phyloP scores from a whole-genome alignment of 768 basidiomycete genomes.

The Suillus sp. region DNA sequence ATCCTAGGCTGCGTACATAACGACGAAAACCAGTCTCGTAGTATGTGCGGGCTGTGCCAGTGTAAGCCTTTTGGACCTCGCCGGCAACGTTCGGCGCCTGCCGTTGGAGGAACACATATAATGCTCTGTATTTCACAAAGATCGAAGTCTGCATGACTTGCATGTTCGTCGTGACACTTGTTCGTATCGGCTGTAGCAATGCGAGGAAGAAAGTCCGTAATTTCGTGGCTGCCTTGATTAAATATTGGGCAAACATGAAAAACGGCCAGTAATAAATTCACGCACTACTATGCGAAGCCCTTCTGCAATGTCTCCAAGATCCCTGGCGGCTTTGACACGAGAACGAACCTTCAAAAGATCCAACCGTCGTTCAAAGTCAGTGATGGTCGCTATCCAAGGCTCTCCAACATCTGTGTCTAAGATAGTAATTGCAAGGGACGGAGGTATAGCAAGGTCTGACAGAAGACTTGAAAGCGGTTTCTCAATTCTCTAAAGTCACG shows the following conservation, averaged over 20 bases:
- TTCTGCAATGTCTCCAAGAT: slow-evolving; percentile 81
- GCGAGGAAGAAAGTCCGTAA: slow-evolving; percentile 84
- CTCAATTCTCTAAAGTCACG: slow-evolving; percentile 74
- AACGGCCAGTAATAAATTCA: slow-evolving; percentile 13
- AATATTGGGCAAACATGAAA: slow-evolving; percentile 5
- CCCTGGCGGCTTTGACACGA: slow-evolving; percentile 84
- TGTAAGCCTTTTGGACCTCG: slow-evolving; percentile 88
- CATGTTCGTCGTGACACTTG: slow-evolving; percentile 87
- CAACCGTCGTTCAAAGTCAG: slow-evolving; percentile 79
- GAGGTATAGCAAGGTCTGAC: slow-evolving; percentile 80
- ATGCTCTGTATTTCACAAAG: slow-evolving; percentile 76
- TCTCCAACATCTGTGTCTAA: slow-evolving; percentile 86
- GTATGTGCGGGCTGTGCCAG: slow-evolving; percentile 81
- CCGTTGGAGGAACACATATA: slow-evolving; percentile 85
- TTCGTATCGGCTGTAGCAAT: slow-evolving; percentile 79
- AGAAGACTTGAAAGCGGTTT: slow-evolving; percentile 82
- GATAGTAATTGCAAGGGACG: slow-evolving; percentile 70
- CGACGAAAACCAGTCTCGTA: slow-evolving; percentile 95
- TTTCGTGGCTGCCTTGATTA: slow-evolving; percentile 79
- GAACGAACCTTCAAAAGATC: slow-evolving; percentile 68
- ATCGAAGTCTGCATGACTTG: slow-evolving; percentile 89
- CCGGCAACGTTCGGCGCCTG: slow-evolving; percentile 80
- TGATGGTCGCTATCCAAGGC: slow-evolving; percentile 81
- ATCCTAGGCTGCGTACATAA: slow-evolving; percentile 80
- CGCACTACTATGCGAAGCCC: slow-evolving; percentile 87